Evolutionary conservation across 2,329 filamentous ascomycete genomes (phyloP), one percentile per base, ranked within the genome.

Genomic region (Mollisia scopiformis): DNA sequence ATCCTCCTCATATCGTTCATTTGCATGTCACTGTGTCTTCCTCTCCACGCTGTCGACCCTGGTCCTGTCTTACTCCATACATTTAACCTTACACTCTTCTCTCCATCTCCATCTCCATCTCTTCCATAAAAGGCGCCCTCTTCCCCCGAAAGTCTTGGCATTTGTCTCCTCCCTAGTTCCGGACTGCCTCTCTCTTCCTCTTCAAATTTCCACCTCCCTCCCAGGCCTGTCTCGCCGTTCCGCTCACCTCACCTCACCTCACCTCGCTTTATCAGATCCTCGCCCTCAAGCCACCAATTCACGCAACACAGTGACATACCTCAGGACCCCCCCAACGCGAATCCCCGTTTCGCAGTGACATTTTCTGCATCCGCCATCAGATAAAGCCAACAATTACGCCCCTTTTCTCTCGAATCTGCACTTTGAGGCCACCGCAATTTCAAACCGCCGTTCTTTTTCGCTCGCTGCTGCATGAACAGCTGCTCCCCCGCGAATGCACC

Each of bases 291-390:
- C 41, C n/a, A 28, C 46, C 47, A 52, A n/a, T 57, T 21, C 25
- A n/a, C 7, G 8, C 3, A 2, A 21, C 31, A 19, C 46, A 55
- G 57, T 59, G 57, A 59, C 61, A 57, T 59, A n/a, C 30, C 23
- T 23, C 25, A 28, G n/a, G n/a, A 37, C 49, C 23, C 14, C 41
- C 35, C 37, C 39, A 5, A 43, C 21, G 28, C 57, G 37, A 54
- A 59, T 59, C n/a, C 19, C 35, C 14, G 43, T 27, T 39, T 14
- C 51, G n/a, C 33, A 54, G 56, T 59, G 60, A 62, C 60, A 57
- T 47, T 33, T 33, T 13, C 13, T 13, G 16, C 6, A 43, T 23
- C 39, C 16, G 39, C n/a, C 16, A 55, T 55, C 50, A 55, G 39
- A 55, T 55, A 59, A 59, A 54, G 28, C 25, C 49, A 39, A 25